phyloP scores from a whole-genome alignment of 352 stramenopile species.

The Phytophthora sp. region DNA sequence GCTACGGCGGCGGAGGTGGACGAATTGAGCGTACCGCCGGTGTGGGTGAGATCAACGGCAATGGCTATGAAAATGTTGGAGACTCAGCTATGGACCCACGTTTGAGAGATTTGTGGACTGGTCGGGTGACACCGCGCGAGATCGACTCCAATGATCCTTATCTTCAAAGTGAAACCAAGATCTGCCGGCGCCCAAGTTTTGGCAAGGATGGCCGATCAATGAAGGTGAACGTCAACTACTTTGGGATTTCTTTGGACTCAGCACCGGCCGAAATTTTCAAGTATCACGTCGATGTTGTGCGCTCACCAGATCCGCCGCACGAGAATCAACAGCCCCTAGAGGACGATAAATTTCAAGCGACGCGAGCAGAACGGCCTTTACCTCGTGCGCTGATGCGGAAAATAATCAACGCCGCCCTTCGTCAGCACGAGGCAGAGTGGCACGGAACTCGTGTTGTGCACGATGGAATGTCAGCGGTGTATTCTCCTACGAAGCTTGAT shows the following conservation, averaged over 20 bases:
- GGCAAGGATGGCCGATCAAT: slow-evolving; percentile 29
- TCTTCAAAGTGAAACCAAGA: slow-evolving; percentile 32
- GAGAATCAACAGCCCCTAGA: slow-evolving; percentile 28
- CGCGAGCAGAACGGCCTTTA: slow-evolving; percentile 45
- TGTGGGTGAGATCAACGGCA: slow-evolving; percentile 23
- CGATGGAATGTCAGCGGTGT: slow-evolving; percentile 66
- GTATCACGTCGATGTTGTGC: slow-evolving; percentile 64
- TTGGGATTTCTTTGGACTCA: slow-evolving; percentile 48
- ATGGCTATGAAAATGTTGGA: slow-evolving; percentile 57
- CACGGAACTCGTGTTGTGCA: slow-evolving; percentile 52
- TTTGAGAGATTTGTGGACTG: slow-evolving; percentile 46
- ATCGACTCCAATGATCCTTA: slow-evolving; percentile 34
- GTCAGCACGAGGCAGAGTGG: slow-evolving; percentile 49
- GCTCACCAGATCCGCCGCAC: slow-evolving; percentile 22
- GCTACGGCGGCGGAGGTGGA: background rate
- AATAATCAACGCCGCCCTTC: slow-evolving; percentile 55
- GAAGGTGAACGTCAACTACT: slow-evolving; percentile 62
- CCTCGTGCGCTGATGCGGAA: slow-evolving; percentile 48
- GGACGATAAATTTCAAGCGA: slow-evolving; percentile 27
- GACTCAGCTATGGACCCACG: slow-evolving; percentile 52
- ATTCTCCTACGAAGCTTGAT: slow-evolving; percentile 44
- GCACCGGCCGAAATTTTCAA: slow-evolving; percentile 60
- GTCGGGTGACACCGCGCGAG: slow-evolving; percentile 18
- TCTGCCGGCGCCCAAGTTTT: slow-evolving; percentile 47
- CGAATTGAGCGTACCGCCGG: background rate